phyloP scores from a whole-genome alignment of 345 rosid genomes.

The Eucalyptus pauciflora region DNA sequence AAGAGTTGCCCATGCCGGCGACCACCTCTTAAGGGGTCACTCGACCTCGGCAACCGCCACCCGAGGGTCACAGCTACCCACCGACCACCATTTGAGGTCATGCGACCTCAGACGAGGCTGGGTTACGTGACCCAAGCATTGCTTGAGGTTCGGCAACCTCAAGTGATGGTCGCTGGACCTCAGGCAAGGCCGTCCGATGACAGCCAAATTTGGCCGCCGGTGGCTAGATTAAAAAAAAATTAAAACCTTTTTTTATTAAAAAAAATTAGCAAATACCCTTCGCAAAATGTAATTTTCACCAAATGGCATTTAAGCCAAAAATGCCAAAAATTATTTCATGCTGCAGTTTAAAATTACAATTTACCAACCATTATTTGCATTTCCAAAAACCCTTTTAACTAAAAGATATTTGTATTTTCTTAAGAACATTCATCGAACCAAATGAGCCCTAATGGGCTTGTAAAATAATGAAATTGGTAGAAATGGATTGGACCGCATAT shows the following conservation, averaged over 20 bases:
- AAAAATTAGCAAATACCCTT: not conserved
- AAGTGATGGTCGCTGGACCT: too few species aligned
- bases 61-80: rapidly evolving
- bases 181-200: rapidly evolving
- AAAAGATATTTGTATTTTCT: too few species aligned
- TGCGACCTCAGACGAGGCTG: rapidly evolving
- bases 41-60: rapidly evolving
- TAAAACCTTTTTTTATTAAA: too few species aligned
- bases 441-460: rapidly evolving
- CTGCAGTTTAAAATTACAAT: rapidly evolving
- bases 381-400: rapidly evolving
- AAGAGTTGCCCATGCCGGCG: too few species aligned
- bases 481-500: not conserved
- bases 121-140: too few species aligned
- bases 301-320: not conserved
- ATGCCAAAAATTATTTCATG: rapidly evolving
- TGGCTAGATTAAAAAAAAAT: too few species aligned
- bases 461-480: not conserved
- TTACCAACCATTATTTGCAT: rapidly evolving
- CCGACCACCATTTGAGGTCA: rapidly evolving
- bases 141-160: rapidly evolving
- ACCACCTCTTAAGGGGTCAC: too few species aligned
- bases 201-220: rapidly evolving
- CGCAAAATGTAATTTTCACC: not conserved
- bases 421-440: rapidly evolving